A percentile compares a stretch with the other conserved stretches of the same genome.
Conservation (phyloP, 2,329 filamentous ascomycete genomes). For the Leptographium lundbergii region DNA sequence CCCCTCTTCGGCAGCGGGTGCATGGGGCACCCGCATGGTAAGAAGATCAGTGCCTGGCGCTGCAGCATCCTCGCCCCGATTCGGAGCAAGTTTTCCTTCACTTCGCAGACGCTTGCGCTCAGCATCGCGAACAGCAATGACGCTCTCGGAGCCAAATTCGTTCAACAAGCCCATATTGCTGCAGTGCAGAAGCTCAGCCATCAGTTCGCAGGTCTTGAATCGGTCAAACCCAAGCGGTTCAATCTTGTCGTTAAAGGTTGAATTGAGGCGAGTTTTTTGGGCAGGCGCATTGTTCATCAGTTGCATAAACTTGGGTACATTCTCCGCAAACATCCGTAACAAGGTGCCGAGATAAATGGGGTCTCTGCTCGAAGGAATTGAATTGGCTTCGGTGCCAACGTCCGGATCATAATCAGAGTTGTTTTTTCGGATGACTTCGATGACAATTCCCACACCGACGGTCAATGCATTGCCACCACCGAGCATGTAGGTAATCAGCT, state of each 20-base stretch:
- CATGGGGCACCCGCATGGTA: constrained; percentile 42
- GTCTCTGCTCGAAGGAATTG: constrained; percentile 71
- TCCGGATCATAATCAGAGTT: constrained; percentile 98
- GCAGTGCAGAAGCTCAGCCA: constrained; percentile 94
- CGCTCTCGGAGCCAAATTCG: constrained; percentile 76
- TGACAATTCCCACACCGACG: constrained; percentile 92
- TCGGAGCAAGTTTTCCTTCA: constrained; percentile 58
- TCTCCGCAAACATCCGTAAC: constrained; percentile 75
- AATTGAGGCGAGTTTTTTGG: constrained; percentile 62
- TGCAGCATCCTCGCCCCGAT: constrained; percentile 24
- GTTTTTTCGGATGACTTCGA: constrained; percentile 98
- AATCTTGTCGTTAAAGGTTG: constrained; percentile 82
- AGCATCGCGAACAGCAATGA: constrained; percentile 65
- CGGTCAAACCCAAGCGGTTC: constrained; percentile 93
- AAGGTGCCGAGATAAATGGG: constrained; percentile 92
- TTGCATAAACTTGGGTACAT: constrained; percentile 88
- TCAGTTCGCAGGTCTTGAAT: constrained; percentile 97
- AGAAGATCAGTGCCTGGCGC: constrained; percentile 46
- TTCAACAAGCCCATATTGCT: constrained; percentile 98
- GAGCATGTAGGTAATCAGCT: constrained; percentile 84
- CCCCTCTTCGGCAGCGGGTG: constrained; percentile 45
- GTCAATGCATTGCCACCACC: constrained; percentile 86
- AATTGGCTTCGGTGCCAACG: constrained; percentile 66
- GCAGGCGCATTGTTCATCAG: constrained; percentile 70
- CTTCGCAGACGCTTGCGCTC: constrained; percentile 69